Conservation (phyloP, 1,284 basidiomycete species). For the Apiotrichum domesticum region DNA sequence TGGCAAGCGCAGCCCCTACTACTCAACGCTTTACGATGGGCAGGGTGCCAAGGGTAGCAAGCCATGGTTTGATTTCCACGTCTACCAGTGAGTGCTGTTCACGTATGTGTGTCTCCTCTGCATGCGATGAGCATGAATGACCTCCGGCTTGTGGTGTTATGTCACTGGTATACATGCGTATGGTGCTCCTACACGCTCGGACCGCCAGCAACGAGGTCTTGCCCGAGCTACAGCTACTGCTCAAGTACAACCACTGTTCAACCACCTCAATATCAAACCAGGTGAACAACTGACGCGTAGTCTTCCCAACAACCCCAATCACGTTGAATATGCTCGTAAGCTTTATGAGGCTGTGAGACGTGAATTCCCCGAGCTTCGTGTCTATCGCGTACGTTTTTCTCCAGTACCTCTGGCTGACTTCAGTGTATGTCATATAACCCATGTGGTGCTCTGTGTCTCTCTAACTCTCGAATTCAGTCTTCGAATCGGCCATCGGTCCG, state of each 20-base stretch:
- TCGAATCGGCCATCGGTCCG: constrained; percentile 15
- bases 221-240: no score
- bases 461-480: constrained; percentile 1
- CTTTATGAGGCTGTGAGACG: constrained; percentile 20
- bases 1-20: constrained; percentile 13
- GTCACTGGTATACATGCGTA: no score
- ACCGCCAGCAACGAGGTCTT: no score
- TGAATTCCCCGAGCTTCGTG: constrained; percentile 20
- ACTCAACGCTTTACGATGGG: constrained; percentile 15
- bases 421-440: constrained; percentile 2
- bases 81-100: constrained; percentile 15
- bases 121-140: no score
- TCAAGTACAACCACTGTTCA: no score
- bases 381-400: constrained; percentile 14
- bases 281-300: background rate
- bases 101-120: no score
- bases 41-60: background rate
- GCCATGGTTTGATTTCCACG: constrained; percentile 21
- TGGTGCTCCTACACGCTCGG: no score
- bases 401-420: background rate
- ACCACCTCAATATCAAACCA: no score
- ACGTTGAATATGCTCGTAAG: constrained; percentile 15
- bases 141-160: no score
- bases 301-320: constrained; percentile 16
- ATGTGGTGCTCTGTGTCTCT: no score